Conservation (phyloP, 1,284 basidiomycete genomes). For the Cutaneotrichosporon cavernicola region DNA sequence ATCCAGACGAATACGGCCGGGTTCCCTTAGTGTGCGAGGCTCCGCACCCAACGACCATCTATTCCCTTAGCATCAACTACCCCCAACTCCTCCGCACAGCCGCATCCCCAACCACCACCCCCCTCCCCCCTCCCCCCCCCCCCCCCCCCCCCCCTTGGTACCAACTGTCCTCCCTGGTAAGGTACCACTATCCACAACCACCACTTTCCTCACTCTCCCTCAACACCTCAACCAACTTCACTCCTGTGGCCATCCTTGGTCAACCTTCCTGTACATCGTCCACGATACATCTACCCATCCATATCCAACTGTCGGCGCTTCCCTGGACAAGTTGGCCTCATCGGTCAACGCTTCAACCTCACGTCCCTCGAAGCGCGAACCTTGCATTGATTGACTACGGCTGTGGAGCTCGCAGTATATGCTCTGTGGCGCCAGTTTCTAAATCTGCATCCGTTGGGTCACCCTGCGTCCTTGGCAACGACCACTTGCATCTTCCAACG, state of each 20-base stretch:
- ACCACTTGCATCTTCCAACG: neutral
- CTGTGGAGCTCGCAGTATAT: neutral
- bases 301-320: neutral
- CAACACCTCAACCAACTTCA: neutral
- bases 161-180: neutral
- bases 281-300: neutral
- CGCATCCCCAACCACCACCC: too few relatives aligned
- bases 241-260: neutral
- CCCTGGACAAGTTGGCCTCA: neutral
- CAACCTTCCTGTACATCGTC: neutral
- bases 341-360: neutral
- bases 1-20: neutral
- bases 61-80: constrained; percentile 14
- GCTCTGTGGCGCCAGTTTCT: neutral
- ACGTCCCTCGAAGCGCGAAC: neutral
- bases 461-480: neutral
- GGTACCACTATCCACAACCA: constrained; percentile 3
- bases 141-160: neutral
- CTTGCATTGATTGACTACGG: neutral
- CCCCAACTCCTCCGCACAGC: neutral
- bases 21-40: neutral
- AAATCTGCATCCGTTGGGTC: neutral
- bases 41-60: neutral
- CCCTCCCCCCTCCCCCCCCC: neutral
- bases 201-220: neutral